phyloP scores from a whole-genome alignment of 2,329 filamentous ascomycete species.

The Penicillium sclerotigenum region DNA sequence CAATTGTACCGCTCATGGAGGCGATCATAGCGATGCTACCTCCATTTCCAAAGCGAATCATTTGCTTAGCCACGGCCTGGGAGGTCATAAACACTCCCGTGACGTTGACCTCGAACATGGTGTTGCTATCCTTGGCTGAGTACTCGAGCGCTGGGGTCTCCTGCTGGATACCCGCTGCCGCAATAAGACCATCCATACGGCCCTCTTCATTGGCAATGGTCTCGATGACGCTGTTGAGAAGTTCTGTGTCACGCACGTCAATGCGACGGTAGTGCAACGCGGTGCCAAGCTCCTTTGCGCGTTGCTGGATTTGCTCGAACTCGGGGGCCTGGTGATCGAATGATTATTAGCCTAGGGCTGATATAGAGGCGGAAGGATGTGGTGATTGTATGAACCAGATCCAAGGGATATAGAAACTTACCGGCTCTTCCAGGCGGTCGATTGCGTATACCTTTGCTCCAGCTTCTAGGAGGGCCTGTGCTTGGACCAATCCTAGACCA shows the following conservation, averaged over 20 bases:
- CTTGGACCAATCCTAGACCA: conserved; percentile 70
- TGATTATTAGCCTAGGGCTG: neutral
- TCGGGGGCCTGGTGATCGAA: conserved; percentile 44
- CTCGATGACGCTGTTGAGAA: conserved; percentile 65
- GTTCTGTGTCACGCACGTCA: conserved; percentile 70
- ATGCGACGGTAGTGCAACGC: conserved; percentile 71
- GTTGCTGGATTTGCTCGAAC: conserved; percentile 63
- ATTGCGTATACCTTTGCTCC: conserved; percentile 59
- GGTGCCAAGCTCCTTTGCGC: conserved; percentile 64
- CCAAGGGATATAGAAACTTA: conserved; percentile 17
- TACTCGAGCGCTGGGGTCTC: conserved; percentile 82
- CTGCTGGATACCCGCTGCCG: conserved; percentile 70
- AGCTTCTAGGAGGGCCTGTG: conserved; percentile 70
- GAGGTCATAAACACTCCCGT: conserved; percentile 63
- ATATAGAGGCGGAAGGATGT: too few species aligned
- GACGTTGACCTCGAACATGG: conserved; percentile 61
- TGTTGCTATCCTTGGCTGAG: conserved; percentile 57
- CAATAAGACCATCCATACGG: conserved; percentile 74
- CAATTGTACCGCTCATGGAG: conserved; percentile 60
- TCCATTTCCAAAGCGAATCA: conserved; percentile 58
- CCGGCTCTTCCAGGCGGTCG: conserved; percentile 42
- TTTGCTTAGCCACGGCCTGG: conserved; percentile 62
- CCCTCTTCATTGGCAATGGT: conserved; percentile 68
- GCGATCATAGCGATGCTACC: conserved; percentile 63
- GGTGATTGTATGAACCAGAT: neutral